These are phyloP conservation scores for Phanerochaete carnosa DNA, from an alignment of 768 basidiomycete genomes.

Conservation along the genomic window DNA sequence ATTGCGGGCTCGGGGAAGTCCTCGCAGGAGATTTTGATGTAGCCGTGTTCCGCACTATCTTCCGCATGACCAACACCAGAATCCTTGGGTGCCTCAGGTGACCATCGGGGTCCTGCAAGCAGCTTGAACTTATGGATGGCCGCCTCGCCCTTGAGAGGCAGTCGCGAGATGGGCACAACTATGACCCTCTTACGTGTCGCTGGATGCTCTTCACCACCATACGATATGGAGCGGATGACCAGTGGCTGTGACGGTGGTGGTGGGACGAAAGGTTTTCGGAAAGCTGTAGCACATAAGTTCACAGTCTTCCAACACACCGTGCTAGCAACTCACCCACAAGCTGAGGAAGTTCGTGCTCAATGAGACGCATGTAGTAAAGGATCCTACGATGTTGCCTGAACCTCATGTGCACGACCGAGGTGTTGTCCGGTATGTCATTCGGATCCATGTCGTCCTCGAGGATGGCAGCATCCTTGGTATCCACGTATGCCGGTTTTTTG, in stretches of 20 bases:
- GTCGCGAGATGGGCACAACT: slow-evolving; percentile 68
- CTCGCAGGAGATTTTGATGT: slow-evolving; percentile 88
- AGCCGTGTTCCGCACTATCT: slow-evolving; percentile 63
- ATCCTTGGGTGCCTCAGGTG: slow-evolving; percentile 66
- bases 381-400: slow-evolving; percentile 71
- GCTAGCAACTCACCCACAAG: slow-evolving; percentile 57
- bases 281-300: slow-evolving; percentile 45
- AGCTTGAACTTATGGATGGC: slow-evolving; percentile 85
- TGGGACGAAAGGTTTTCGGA: slow-evolving; percentile 75
- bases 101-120: slow-evolving; percentile 87
- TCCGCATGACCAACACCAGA: slow-evolving; percentile 51
- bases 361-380: slow-evolving; percentile 76
- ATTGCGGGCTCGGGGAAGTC: slow-evolving; percentile 75
- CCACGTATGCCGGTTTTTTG: background rate
- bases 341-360: slow-evolving; percentile 86
- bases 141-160: slow-evolving; percentile 60
- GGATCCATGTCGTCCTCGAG: slow-evolving; percentile 18
- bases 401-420: slow-evolving; percentile 67
- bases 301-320: background rate
- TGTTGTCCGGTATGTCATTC: slow-evolving; percentile 57
- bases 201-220: slow-evolving; percentile 75
- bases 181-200: slow-evolving; percentile 67
- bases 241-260: slow-evolving; percentile 58
- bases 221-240: slow-evolving; percentile 72
- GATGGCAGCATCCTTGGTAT: background rate